Conservation (phyloP, 1,139 yeast species). For the Candida sanyaensis region DNA sequence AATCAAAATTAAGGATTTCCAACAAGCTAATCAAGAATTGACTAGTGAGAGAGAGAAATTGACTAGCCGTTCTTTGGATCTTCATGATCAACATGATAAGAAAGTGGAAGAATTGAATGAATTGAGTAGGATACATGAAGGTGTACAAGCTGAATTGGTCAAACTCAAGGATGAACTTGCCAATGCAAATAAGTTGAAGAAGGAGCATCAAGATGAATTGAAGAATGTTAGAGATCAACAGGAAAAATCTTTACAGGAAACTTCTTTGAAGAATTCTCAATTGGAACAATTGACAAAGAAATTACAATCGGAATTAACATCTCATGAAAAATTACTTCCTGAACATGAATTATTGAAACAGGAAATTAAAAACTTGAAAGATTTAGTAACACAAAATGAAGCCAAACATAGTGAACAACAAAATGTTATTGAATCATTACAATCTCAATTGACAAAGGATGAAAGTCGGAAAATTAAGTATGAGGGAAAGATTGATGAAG, state of each 20-base stretch:
- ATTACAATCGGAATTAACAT: conserved; percentile 13
- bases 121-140: conserved; percentile 20
- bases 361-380: conserved; percentile 12
- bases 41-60: conserved; percentile 19
- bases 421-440: conserved; percentile 13
- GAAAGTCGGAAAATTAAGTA: conserved; percentile 14
- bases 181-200: conserved; percentile 14
- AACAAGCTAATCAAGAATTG: conserved; percentile 19
- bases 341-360: conserved; percentile 11
- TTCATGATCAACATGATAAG: conserved; percentile 29
- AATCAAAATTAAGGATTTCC: conserved; percentile 15
- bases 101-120: conserved; percentile 19
- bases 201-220: conserved; percentile 19
- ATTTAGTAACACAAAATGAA: conserved; percentile 8
- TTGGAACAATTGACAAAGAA: conserved; percentile 14
- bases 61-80: conserved; percentile 15
- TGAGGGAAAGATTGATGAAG: conserved; percentile 15
- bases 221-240: conserved; percentile 20
- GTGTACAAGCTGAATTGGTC: conserved; percentile 9
- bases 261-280: conserved; percentile 13
- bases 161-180: conserved; percentile 7
- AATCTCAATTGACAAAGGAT: conserved; percentile 15
- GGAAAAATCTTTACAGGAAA: conserved; percentile 8
- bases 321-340: conserved; percentile 7
- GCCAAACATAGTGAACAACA: conserved; percentile 8